Evolutionary conservation across 2,329 filamentous ascomycete species (phyloP).

Genomic region (Alternaria conjuncta): DNA sequence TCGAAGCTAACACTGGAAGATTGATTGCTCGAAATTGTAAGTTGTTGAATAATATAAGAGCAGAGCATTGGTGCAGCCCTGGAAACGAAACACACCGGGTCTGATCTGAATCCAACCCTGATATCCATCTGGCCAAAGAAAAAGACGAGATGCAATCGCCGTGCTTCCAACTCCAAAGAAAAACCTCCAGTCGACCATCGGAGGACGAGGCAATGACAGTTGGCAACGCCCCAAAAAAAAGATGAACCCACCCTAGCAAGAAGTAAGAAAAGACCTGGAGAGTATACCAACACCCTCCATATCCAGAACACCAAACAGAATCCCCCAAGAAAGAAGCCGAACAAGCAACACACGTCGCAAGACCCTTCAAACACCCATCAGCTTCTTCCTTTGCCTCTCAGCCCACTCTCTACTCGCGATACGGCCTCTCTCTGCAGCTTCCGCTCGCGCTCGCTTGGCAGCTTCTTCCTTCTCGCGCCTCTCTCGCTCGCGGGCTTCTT

Average conservation of each 20-base stretch:
- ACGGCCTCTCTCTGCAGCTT: constrained; percentile 55
- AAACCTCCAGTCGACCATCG: constrained; percentile 6
- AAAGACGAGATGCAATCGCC: not conserved
- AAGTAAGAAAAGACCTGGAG: not conserved
- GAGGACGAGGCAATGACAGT: constrained; percentile 1
- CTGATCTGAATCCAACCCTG: not conserved
- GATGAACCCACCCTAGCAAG: not conserved
- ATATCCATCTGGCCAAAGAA: not conserved
- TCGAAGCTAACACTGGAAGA: not conserved
- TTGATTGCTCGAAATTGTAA: not conserved
- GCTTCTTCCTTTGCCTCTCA: constrained; percentile 54
- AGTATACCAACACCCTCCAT: not conserved
- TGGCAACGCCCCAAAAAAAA: not conserved
- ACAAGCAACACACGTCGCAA: not conserved
- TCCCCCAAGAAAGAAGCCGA: not conserved
- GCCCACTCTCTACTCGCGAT: constrained; percentile 57
- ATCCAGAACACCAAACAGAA: not conserved
- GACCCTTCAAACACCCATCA: constrained; percentile 20
- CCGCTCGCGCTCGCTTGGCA: constrained; percentile 53
- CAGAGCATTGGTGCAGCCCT: not conserved
- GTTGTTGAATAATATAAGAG: not conserved
- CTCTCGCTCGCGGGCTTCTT: constrained; percentile 50
- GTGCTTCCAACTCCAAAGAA: not conserved
- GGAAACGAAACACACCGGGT: not conserved
- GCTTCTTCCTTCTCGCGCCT: constrained; percentile 57